Evolutionary conservation across 306 rosid genomes (phyloP).

Genomic region (Begonia fuchsioides): DNA sequence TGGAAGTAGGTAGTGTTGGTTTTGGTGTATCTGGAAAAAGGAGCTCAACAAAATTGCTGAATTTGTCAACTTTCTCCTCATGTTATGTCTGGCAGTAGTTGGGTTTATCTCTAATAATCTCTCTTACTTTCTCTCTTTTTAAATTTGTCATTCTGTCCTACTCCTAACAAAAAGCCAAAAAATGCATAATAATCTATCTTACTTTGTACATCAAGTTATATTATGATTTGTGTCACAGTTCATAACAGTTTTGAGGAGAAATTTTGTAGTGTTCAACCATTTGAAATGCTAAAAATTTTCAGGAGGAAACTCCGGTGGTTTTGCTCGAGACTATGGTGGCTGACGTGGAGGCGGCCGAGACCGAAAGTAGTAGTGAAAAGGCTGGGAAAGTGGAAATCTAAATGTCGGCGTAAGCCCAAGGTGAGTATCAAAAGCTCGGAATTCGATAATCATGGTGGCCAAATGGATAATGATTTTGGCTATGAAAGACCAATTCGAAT

Average conservation of each 20-base stretch:
- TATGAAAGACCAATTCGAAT: conserved; percentile 43
- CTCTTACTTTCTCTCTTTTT: conserved; percentile 5
- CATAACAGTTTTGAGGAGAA: conserved; percentile 2
- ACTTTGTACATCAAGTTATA: conserved; percentile 3
- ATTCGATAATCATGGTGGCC: neutral
- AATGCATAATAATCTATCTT: conserved; percentile 6
- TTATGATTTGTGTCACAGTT: conserved; percentile 7
- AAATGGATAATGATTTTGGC: conserved; percentile 22
- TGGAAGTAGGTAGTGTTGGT: conserved; percentile 38
- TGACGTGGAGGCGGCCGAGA: conserved; percentile 49
- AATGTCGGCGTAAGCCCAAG: conserved; percentile 14
- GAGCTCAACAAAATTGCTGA: conserved; percentile 36
- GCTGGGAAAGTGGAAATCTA: conserved; percentile 40
- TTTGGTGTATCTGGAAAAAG: conserved; percentile 34
- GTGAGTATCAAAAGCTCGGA: conserved; percentile 9
- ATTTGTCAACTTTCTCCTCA: conserved; percentile 37
- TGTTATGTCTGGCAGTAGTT: conserved; percentile 27
- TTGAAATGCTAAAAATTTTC: conserved; percentile 21
- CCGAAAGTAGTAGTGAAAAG: conserved; percentile 63
- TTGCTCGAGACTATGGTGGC: conserved; percentile 45
- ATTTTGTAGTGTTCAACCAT: conserved; percentile 5
- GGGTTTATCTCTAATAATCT: conserved; percentile 23
- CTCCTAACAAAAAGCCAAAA: no score
- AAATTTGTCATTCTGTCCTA: neutral
- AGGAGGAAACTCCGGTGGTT: conserved; percentile 38